Conservation (phyloP, 2,329 filamentous ascomycete genomes). For the Xylaria sp. region DNA sequence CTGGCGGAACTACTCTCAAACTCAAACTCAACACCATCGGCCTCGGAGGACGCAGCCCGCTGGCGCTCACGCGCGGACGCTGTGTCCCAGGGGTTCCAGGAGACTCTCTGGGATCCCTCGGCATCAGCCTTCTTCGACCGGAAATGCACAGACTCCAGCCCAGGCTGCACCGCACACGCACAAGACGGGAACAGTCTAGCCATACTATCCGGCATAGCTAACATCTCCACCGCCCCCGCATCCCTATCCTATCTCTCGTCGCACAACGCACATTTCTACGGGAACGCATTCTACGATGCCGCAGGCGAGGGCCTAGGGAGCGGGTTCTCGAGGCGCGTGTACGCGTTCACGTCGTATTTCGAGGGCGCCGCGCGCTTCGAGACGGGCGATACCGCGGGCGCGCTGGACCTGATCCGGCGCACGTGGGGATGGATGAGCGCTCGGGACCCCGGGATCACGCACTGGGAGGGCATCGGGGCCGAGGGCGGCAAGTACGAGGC, state of each 20-base stretch:
- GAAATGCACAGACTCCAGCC: constrained; percentile 34
- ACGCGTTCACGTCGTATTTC: constrained; percentile 60
- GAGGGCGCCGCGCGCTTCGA: constrained; percentile 57
- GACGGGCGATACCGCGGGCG: constrained; percentile 42
- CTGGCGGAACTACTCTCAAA: constrained; percentile 44
- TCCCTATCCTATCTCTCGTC: constrained; percentile 49
- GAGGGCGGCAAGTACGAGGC: constrained; percentile 51
- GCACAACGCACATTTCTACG: constrained; percentile 48
- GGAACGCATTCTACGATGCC: constrained; percentile 59
- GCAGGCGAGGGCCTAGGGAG: constrained; percentile 41
- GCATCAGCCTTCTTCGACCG: constrained; percentile 55
- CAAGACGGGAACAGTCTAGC: constrained; percentile 59
- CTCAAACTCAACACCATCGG: too few species aligned
- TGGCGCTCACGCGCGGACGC: constrained; percentile 48
- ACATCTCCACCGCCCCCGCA: constrained; percentile 38
- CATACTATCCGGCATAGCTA: constrained; percentile 47
- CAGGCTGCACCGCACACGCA: constrained; percentile 47
- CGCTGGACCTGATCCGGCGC: constrained; percentile 52
- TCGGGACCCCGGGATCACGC: constrained; percentile 52
- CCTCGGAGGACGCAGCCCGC: constrained; percentile 41
- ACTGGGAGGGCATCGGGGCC: constrained; percentile 58
- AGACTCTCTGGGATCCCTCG: constrained; percentile 48
- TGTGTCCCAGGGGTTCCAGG: constrained; percentile 45
- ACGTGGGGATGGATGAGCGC: constrained; percentile 57
- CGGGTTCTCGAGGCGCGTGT: constrained; percentile 53